These are phyloP conservation scores for Heliocybe sulcata DNA, from an alignment of 1,284 basidiomycete genomes.

Conservation along the genomic window DNA sequence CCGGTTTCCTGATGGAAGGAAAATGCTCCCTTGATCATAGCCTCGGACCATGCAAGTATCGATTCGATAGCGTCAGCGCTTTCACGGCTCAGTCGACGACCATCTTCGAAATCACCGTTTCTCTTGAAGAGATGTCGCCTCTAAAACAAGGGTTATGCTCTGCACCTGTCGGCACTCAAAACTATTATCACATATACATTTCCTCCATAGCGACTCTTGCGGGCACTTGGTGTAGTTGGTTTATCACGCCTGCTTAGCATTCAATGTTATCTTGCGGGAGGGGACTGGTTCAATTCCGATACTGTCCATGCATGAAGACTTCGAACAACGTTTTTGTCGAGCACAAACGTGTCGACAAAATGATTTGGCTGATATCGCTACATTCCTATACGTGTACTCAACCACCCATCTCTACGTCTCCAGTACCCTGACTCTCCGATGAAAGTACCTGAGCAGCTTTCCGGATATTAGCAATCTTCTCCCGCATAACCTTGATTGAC, in stretches of 20 bases:
- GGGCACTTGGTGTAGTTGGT: no score
- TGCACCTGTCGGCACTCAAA: no score
- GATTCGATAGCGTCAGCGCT: no score
- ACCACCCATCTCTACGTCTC: conserved; percentile 32
- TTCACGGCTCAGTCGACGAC: no score
- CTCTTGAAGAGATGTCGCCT: no score
- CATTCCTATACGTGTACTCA: background rate
- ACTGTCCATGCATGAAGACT: background rate
- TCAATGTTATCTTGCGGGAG: background rate
- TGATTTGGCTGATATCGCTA: background rate
- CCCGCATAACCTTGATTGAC: conserved; percentile 77
- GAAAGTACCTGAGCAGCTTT: conserved; percentile 51
- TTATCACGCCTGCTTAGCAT: background rate
- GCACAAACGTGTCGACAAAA: background rate
- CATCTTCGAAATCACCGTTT: no score
- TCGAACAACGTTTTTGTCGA: background rate
- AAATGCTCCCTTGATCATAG: no score
- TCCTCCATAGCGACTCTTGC: no score
- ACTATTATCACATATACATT: no score
- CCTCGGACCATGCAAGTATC: no score
- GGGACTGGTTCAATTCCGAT: background rate
- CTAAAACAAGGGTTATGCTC: no score
- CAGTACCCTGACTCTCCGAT: conserved; percentile 21
- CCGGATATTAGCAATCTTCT: conserved; percentile 64
- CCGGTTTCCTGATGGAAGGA: no score